A percentile compares a stretch with the other conserved stretches of the same genome.
Conservation (phyloP, 2,329 filamentous ascomycete genomes). For the Fusarium irregulare region DNA sequence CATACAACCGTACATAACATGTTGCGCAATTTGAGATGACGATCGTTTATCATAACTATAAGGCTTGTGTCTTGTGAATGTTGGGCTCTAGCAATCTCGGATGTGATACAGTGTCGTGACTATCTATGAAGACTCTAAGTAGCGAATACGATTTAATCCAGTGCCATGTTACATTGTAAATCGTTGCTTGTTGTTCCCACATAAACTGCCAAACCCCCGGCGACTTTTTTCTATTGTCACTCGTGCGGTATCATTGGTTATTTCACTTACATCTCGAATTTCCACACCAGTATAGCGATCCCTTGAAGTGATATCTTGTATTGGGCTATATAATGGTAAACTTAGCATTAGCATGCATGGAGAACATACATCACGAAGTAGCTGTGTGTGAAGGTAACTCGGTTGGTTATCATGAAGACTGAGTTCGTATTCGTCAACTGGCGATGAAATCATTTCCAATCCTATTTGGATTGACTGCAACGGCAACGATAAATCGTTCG, state of each 20-base stretch:
- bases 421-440: too few species aligned
- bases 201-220: background rate
- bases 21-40: background rate
- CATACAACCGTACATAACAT: conserved; percentile 28
- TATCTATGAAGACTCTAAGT: background rate
- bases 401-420: background rate
- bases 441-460: too few species aligned
- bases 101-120: background rate
- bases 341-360: background rate
- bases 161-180: background rate
- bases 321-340: rapidly evolving
- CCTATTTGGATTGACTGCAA: too few species aligned
- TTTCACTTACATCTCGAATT: background rate
- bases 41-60: background rate
- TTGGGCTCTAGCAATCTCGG: background rate
- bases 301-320: background rate
- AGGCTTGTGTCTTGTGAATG: background rate
- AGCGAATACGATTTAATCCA: background rate
- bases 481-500: too few species aligned
- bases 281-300: rapidly evolving
- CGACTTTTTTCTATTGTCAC: background rate
- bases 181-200: background rate
- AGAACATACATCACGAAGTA: background rate
- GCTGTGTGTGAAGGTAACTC: background rate
- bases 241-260: background rate